Evolutionary conservation across 1,284 basidiomycete genomes (phyloP).

Genomic region (Trichosporon ovoides): DNA sequence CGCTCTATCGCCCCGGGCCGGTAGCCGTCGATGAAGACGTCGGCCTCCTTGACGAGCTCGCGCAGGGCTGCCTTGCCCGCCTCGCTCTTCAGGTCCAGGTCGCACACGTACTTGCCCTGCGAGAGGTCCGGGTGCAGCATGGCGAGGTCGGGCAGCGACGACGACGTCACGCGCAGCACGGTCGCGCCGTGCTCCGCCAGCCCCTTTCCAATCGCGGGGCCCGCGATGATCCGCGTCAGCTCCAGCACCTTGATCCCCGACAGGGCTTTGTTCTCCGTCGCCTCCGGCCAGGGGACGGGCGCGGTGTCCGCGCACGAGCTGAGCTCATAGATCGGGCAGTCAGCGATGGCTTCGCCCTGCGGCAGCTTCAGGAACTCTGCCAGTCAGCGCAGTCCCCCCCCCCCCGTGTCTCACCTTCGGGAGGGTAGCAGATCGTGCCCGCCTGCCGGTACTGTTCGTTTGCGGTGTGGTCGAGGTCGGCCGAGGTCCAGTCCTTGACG

Average conservation of each 20-base stretch:
- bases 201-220: constrained; percentile 6
- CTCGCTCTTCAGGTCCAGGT: constrained; percentile 8
- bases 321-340: constrained; percentile 15
- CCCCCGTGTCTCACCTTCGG: background rate
- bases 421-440: constrained; percentile 9
- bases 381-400: too few relatives aligned
- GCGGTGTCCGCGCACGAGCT: background rate
- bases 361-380: constrained; percentile 10
- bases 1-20: constrained; percentile 8
- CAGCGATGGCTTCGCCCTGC: constrained; percentile 8
- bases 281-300: constrained; percentile 3
- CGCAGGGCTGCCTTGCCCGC: constrained; percentile 2
- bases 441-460: constrained; percentile 12
- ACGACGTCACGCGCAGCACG: constrained; percentile 7
- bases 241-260: constrained; percentile 16
- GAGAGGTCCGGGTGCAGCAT: constrained; percentile 7
- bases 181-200: constrained; percentile 17
- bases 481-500: constrained; percentile 6
- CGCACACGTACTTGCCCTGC: constrained; percentile 13
- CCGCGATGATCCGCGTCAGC: constrained; percentile 14
- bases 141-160: constrained; percentile 6
- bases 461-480: constrained; percentile 8
- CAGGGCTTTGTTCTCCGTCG: background rate
- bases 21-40: constrained; percentile 16
- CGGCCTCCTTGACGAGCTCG: constrained; percentile 6